phyloP scores from a whole-genome alignment of 1,284 basidiomycete genomes.

The Ceratobasidium papillatum region DNA sequence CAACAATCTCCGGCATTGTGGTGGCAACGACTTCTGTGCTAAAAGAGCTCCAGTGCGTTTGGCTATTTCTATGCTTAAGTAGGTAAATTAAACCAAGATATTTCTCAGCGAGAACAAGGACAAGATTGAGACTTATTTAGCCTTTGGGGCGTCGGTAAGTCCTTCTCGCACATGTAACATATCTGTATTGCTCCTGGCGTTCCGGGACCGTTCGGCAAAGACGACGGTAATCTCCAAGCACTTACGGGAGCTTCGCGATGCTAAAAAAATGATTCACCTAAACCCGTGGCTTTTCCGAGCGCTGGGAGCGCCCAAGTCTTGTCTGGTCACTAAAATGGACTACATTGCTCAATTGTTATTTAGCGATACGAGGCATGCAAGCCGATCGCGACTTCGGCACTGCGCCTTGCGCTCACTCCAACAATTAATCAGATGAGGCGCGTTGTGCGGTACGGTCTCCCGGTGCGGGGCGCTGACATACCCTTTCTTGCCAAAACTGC shows the following conservation, averaged over 20 bases:
- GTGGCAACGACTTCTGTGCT: conserved; percentile 71
- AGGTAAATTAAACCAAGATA: background rate
- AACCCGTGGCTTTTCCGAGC: background rate
- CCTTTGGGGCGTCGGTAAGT: conserved; percentile 70
- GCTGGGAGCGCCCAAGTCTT: background rate
- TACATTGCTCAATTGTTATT: background rate
- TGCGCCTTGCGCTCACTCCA: conserved; percentile 80
- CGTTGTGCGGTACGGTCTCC: conserved; percentile 49
- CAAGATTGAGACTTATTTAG: conserved; percentile 83
- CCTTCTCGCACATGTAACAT: background rate
- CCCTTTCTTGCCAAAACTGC: conserved; percentile 21
- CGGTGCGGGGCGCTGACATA: background rate
- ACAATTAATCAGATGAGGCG: conserved; percentile 85
- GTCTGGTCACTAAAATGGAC: background rate
- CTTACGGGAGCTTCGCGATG: background rate
- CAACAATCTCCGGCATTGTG: conserved; percentile 77
- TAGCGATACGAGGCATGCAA: conserved; percentile 76
- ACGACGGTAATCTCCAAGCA: background rate
- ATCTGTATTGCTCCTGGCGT: background rate
- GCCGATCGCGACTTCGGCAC: conserved; percentile 77
- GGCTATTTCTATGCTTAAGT: background rate
- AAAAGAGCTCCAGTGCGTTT: conserved; percentile 68
- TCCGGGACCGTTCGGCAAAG: background rate
- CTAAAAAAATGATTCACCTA: conserved; percentile 46
- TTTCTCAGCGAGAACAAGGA: conserved; percentile 74